A percentile compares a stretch with the other conserved stretches of the same genome.
phyloP scores from a whole-genome alignment of 345 rosid genomes.

The Ceriops tagal region DNA sequence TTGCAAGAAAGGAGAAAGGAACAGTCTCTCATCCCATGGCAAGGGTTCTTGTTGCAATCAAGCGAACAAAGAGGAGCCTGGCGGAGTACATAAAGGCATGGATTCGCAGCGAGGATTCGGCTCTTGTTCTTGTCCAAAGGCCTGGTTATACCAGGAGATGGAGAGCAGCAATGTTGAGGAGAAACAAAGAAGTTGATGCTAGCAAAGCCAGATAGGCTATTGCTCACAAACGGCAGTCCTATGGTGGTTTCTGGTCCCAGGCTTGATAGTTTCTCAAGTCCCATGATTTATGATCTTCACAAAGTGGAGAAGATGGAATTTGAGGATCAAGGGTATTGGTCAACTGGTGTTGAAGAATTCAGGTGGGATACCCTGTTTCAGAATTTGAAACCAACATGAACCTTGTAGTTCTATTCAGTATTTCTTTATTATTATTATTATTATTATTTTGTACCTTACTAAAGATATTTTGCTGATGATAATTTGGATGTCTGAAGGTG shows the following conservation, averaged over 20 bases:
- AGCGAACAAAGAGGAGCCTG: slow-evolving; percentile 51
- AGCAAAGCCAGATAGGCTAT: slow-evolving; percentile 45
- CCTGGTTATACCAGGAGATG: slow-evolving; percentile 40
- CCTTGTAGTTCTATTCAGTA: too few relatives aligned
- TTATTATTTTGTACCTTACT: too few relatives aligned
- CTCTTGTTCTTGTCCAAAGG: slow-evolving; percentile 49
- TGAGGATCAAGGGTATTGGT: slow-evolving; percentile 40
- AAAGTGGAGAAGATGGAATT: slow-evolving; percentile 36
- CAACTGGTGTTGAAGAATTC: slow-evolving; percentile 51
- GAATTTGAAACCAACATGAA: slow-evolving; percentile 77
- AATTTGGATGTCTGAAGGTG: too few relatives aligned
- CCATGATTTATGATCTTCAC: slow-evolving; percentile 37
- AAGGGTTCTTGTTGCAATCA: slow-evolving; percentile 52
- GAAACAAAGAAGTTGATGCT: slow-evolving; percentile 50
- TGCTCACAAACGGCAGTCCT: slow-evolving; percentile 61
- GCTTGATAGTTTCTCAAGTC: slow-evolving; percentile 47
- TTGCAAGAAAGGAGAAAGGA: slow-evolving; percentile 48
- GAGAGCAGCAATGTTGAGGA: slow-evolving; percentile 62
- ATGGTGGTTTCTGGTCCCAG: slow-evolving; percentile 28
- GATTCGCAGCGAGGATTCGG: slow-evolving; percentile 47
- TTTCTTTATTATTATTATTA: too few relatives aligned
- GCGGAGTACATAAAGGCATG: slow-evolving; percentile 42
- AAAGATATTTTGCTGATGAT: too few relatives aligned
- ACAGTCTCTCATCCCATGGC: slow-evolving; percentile 38
- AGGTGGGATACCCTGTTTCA: slow-evolving; percentile 96